These are phyloP conservation scores for Scutellaria minor DNA, from an alignment of 257 asterid species.

Conservation along the genomic window DNA sequence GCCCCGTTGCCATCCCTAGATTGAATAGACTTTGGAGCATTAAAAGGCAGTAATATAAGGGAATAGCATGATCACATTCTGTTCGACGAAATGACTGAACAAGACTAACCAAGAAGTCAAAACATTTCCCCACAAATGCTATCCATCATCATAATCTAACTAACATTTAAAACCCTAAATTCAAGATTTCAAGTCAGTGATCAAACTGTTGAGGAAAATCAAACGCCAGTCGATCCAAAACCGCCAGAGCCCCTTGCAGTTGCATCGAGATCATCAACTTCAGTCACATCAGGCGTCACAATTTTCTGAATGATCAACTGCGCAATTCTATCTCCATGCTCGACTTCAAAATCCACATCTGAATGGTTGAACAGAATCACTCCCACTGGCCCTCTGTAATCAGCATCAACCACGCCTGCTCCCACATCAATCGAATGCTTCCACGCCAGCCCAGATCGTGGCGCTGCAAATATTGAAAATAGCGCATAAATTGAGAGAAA, in stretches of 20 bases:
- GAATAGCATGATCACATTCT: not conserved
- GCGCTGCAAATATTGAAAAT: conserved; percentile 47
- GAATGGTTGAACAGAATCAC: conserved; percentile 52
- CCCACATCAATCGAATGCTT: conserved; percentile 87
- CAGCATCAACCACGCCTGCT: conserved; percentile 95
- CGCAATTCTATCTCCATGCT: conserved; percentile 30
- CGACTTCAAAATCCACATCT: conserved; percentile 28
- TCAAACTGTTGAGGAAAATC: not conserved
- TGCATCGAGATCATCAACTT: conserved; percentile 54
- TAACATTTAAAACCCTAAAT: not conserved
- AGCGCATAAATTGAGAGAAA: not conserved
- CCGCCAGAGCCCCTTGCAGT: conserved; percentile 50
- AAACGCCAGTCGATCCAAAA: conserved; percentile 56
- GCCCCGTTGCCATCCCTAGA: no score
- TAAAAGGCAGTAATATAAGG: no score
- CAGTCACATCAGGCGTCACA: conserved; percentile 43
- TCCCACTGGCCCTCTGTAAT: conserved; percentile 64
- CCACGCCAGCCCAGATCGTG: conserved; percentile 85
- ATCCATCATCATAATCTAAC: not conserved
- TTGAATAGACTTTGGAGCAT: no score
- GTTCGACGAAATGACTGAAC: conserved; percentile 5
- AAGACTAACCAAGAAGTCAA: not conserved
- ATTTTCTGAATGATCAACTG: conserved; percentile 30
- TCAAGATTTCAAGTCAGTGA: not conserved
- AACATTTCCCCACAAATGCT: no score